These are phyloP conservation scores for Hanseniaspora pseudoguilliermondii DNA, from an alignment of 805 yeast species.

Conservation along the genomic window DNA sequence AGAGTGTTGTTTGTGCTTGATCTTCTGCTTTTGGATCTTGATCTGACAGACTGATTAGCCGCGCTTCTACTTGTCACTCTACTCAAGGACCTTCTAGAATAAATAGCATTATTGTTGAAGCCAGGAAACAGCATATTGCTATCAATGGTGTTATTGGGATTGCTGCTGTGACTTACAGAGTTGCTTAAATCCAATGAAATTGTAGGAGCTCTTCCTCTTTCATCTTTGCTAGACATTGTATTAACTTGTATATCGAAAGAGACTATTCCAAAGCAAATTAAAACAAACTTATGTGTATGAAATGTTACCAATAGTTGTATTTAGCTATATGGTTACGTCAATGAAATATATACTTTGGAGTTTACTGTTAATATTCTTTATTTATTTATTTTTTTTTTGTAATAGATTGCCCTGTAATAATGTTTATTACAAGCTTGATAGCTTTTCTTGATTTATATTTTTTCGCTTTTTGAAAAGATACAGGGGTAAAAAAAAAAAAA, in stretches of 20 bases:
- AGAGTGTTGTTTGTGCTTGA: not conserved
- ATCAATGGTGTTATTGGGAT: not conserved
- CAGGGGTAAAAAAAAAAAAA: not conserved
- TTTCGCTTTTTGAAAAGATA: not conserved
- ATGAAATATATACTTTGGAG: too few species aligned
- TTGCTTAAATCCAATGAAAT: constrained; percentile 1
- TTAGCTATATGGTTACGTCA: too few species aligned
- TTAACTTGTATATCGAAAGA: not conserved
- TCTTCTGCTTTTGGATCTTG: constrained; percentile 4
- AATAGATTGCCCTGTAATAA: not conserved
- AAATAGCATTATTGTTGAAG: constrained; percentile 1
- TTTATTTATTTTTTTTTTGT: not conserved
- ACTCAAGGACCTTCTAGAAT: constrained; percentile 9
- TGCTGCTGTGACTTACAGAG: not conserved
- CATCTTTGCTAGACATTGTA: not conserved
- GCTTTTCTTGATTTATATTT: not conserved
- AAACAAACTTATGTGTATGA: not conserved
- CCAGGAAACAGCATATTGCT: not conserved
- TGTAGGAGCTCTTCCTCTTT: constrained; percentile 10
- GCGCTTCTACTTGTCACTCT: constrained; percentile 7
- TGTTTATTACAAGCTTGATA: not conserved
- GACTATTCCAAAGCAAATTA: not conserved
- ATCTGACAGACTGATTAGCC: not conserved
- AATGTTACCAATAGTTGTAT: too few species aligned
- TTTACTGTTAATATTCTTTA: too few species aligned